phyloP scores from a whole-genome alignment of 2,329 filamentous ascomycete species.

The Colletotrichum lini region DNA sequence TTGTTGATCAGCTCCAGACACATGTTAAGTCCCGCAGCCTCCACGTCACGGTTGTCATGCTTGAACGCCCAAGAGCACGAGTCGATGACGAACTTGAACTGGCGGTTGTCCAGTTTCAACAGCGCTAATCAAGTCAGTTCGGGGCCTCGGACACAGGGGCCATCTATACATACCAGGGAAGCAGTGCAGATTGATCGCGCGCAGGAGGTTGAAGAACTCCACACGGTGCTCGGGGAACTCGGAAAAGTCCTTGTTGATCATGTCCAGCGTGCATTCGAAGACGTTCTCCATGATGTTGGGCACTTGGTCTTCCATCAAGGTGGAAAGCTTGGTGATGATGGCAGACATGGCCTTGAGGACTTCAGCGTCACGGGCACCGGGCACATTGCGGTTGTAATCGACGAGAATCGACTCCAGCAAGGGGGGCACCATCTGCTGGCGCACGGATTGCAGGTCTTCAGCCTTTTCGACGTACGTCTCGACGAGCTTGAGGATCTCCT shows the following conservation, averaged over 20 bases:
- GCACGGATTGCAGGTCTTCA: conserved; percentile 94
- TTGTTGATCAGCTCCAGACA: conserved; percentile 97
- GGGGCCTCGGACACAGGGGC: not conserved
- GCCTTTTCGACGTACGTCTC: conserved; percentile 99
- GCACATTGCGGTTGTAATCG: conserved; percentile 97
- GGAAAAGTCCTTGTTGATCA: conserved; percentile 99
- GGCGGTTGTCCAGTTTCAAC: conserved; percentile 92
- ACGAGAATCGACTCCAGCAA: conserved; percentile 93
- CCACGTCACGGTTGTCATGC: conserved; percentile 98
- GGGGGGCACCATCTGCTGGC: conserved; percentile 94
- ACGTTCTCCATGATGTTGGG: conserved; percentile 98
- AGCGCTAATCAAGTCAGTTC: conserved; percentile 68
- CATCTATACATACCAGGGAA: conserved; percentile 76
- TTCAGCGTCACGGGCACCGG: conserved; percentile 95
- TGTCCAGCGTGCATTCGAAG: conserved; percentile 97
- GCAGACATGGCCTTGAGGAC: conserved; percentile 98
- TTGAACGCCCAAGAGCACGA: conserved; percentile 99
- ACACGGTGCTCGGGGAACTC: conserved; percentile 99
- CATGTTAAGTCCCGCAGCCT: conserved; percentile 97
- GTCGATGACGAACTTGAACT: conserved; percentile 99
- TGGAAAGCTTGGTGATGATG: conserved; percentile 95
- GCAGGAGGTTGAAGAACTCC: conserved; percentile 98
- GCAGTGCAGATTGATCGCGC: conserved; percentile 96
- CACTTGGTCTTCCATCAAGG: conserved; percentile 98
- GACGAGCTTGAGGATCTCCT: conserved; percentile 98